These are phyloP conservation scores for Russula compacta DNA, from an alignment of 768 basidiomycete species.

Conservation along the genomic window DNA sequence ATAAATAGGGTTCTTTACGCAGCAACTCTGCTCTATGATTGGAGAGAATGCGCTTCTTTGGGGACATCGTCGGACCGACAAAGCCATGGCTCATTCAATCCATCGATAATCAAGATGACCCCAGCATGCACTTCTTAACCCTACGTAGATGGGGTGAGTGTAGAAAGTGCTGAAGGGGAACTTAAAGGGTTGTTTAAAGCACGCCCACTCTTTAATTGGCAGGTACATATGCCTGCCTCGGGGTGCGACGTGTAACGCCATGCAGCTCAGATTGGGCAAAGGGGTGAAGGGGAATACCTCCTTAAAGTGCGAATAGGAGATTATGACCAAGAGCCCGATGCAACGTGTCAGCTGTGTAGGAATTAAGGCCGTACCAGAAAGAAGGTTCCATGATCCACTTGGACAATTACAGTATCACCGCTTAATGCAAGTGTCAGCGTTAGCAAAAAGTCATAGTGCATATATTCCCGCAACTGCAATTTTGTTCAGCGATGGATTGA, in stretches of 20 bases:
- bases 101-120: slow-evolving; percentile 17
- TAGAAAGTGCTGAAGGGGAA: neutral
- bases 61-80: slow-evolving; percentile 3
- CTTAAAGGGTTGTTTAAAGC: neutral
- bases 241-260: neutral
- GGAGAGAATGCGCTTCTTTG: neutral
- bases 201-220: neutral
- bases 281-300: neutral
- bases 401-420: neutral
- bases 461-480: neutral
- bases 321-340: slow-evolving; percentile 5
- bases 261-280: neutral
- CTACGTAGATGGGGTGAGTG: neutral
- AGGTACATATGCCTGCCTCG: neutral
- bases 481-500: neutral
- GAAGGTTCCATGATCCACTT: slow-evolving; percentile 7
- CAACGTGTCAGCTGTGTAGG: slow-evolving; percentile 5
- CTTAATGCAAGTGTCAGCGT: neutral
- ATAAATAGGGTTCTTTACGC: neutral
- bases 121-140: neutral
- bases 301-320: slow-evolving; percentile 1
- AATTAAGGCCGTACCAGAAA: slow-evolving; percentile 1
- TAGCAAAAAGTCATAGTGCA: neutral
- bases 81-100: neutral
- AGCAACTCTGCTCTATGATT: neutral